Conservation (phyloP, 768 basidiomycete species). For the Lactarius vividus region DNA sequence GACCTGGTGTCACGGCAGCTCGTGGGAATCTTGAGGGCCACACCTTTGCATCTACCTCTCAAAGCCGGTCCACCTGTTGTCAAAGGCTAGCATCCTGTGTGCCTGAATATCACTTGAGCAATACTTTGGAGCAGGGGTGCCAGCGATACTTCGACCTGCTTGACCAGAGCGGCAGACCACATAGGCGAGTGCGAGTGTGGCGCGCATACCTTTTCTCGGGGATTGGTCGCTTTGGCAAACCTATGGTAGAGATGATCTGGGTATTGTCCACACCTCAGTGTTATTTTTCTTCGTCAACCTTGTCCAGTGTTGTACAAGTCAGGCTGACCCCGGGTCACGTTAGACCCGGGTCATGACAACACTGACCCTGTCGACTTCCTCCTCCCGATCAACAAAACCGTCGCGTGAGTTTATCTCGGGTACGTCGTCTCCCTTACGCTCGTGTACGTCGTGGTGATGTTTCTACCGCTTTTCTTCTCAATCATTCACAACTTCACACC, state of each 20-base stretch:
- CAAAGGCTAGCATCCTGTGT: no score
- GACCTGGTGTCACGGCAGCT: background rate
- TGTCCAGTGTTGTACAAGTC: no score
- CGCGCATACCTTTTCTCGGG: background rate
- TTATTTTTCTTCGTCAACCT: no score
- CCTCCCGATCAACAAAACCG: no score
- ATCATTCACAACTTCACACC: background rate
- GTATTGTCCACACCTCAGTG: background rate
- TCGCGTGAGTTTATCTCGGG: no score
- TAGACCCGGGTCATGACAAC: no score
- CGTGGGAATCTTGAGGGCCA: background rate
- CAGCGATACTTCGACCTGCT: background rate
- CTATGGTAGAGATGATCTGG: background rate
- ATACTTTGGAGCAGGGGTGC: background rate
- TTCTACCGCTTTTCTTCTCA: background rate
- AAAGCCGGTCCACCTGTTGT: no score
- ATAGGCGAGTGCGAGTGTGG: background rate
- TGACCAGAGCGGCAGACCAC: background rate
- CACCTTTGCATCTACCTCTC: no score
- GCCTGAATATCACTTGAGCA: no score
- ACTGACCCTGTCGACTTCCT: no score
- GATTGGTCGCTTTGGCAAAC: background rate
- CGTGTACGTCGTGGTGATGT: background rate
- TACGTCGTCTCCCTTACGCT: background rate
- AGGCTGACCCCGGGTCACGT: no score